Base-by-base conservation (phyloP, 2,329 filamentous ascomycete genomes). In the Alternaria hordeiaustralica region DNA sequence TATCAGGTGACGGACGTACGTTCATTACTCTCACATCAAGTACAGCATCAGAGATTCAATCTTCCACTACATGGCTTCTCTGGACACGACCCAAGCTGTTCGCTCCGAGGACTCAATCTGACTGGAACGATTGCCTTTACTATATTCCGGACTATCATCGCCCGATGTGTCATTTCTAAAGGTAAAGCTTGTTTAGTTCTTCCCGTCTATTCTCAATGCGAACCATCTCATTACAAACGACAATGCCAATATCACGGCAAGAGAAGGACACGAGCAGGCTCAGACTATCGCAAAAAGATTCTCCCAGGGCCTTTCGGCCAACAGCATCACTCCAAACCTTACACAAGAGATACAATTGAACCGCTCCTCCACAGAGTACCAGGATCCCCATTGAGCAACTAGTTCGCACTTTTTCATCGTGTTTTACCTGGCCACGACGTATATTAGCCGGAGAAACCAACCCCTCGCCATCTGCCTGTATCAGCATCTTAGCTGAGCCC, bases 231-330 rank as follows among this genome's bases (percentile, higher is more conserved):
- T 9, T 18, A 12, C 10, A 23, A 23, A 1, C 28, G 23, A 10
- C 13, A 23, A 6, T 20, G 23, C 21, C 1, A 25, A 23, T 3
- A 2, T 4, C 20, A 28, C 1, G 8, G 15, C 8, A 18, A 20
- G 12, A 20, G 20, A 54, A 41, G 4, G 36, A 41, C 9, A 18
- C 0, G 5, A 18, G 15, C 36, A 18, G 18, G 36, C 36, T 18
- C 9, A 4, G 33, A n/a, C 8, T n/a, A n/a, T 0, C 4, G 8
- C 33, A 2, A 0, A n/a, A n/a, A 10, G 0, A 2, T 41, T 1
- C 8, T 41, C 2, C 0, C 15, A n/a, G 8, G 15, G 33, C 8
- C 15, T n/a, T 41, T 9, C 33, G 33, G 15, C 15, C 0, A 18
- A 1, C n/a, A 41, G n/a, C 1, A 41, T 18, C 9, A 18, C 9